Percentiles rank a stretch among this genome's conserved stretches.
phyloP scores from a whole-genome alignment of 352 stramenopile species.

The Phytophthora quininea region DNA sequence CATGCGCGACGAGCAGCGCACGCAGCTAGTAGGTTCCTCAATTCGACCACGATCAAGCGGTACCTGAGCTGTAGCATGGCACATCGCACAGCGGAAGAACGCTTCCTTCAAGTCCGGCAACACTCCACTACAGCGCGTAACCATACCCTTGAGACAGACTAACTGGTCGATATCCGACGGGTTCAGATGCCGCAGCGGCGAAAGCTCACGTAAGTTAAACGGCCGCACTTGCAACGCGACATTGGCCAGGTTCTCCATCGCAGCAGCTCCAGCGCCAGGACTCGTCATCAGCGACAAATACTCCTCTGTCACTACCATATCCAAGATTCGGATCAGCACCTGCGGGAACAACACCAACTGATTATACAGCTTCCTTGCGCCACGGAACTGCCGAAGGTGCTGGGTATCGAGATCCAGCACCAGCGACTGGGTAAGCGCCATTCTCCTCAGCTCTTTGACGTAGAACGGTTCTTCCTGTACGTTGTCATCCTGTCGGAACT shows the following conservation, averaged over 20 bases:
- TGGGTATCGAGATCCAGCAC: slow-evolving; percentile 93
- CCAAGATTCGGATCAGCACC: slow-evolving; percentile 96
- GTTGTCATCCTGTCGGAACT: slow-evolving; percentile 62
- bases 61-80: slow-evolving; percentile 89
- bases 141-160: slow-evolving; percentile 97
- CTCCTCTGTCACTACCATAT: slow-evolving; percentile 96
- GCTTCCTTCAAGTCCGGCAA: slow-evolving; percentile 99
- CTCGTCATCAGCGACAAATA: slow-evolving; percentile 59
- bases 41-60: slow-evolving; percentile 96
- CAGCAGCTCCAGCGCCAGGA: slow-evolving; percentile 30
- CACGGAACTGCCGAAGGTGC: slow-evolving; percentile 85
- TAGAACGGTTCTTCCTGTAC: slow-evolving; percentile 73
- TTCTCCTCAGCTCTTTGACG: slow-evolving; percentile 70
- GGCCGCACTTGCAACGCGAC: slow-evolving; percentile 94
- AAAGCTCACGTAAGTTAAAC: slow-evolving; percentile 96
- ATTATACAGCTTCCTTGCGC: slow-evolving; percentile 93
- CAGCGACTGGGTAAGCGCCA: slow-evolving; percentile 82
- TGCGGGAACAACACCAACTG: slow-evolving; percentile 97
- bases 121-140: slow-evolving; percentile 95
- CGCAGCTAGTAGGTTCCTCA: slow-evolving; percentile 93
- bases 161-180: slow-evolving; percentile 97
- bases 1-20: slow-evolving; percentile 88
- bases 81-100: slow-evolving; percentile 97
- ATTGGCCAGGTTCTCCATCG: slow-evolving; percentile 52
- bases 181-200: slow-evolving; percentile 96